Percentiles rank a stretch among this genome's conserved stretches.
Conservation (phyloP, 2,329 filamentous ascomycete genomes). For the Neofusicoccum kwambonambiense region DNA sequence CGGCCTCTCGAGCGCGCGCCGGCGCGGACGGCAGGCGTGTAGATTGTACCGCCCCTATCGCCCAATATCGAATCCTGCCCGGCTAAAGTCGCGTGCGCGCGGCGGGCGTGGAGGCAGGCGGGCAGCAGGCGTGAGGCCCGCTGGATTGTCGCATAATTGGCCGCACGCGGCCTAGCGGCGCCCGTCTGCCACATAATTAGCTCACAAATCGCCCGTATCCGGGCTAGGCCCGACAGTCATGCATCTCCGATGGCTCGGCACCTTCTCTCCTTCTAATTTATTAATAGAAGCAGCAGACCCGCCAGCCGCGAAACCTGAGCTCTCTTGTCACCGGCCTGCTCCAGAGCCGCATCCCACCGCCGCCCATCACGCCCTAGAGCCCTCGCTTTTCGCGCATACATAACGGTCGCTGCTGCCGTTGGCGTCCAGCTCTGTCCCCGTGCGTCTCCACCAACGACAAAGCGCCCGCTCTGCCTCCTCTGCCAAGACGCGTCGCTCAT, state of each 20-base stretch:
- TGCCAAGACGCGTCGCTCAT: slow-evolving; percentile 14
- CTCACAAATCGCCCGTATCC: neutral
- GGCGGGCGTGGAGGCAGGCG: neutral
- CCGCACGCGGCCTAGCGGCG: neutral
- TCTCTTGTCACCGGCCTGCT: slow-evolving; percentile 10
- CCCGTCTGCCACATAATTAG: neutral
- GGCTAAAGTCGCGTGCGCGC: slow-evolving; percentile 2
- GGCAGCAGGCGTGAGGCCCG: neutral
- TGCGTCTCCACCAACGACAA: slow-evolving; percentile 14
- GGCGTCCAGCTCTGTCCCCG: neutral
- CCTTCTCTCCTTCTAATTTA: slow-evolving; percentile 1
- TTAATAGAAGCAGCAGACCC: slow-evolving; percentile 10
- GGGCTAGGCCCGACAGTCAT: neutral
- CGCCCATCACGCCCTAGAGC: neutral
- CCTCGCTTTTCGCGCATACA: slow-evolving; percentile 4
- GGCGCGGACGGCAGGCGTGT: neutral
- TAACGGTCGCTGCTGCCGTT: slow-evolving; percentile 12
- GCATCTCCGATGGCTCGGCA: slow-evolving; percentile 7
- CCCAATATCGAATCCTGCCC: neutral
- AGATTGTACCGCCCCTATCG: slow-evolving; percentile 5
- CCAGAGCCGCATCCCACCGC: slow-evolving; percentile 18
- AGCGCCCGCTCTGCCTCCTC: slow-evolving; percentile 5
- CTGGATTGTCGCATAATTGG: slow-evolving; percentile 1
- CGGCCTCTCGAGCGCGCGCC: neutral
- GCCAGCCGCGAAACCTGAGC: slow-evolving; percentile 14